These are phyloP conservation scores for Aulographum hederae DNA, from an alignment of 2,329 filamentous ascomycete species.

Conservation along the genomic window DNA sequence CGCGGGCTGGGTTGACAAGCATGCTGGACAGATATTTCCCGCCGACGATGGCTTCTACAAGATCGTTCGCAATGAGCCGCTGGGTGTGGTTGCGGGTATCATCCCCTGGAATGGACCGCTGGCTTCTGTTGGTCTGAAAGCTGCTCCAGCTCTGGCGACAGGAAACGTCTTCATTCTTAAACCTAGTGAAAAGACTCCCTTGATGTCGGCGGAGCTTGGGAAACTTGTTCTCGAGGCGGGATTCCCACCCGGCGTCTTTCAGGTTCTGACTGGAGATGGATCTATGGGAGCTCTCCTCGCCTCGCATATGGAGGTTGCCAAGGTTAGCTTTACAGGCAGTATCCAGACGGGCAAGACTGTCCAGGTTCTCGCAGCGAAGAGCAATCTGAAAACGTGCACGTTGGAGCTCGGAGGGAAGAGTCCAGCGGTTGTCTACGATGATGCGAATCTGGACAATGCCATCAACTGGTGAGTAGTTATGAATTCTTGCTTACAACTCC, in stretches of 20 bases:
- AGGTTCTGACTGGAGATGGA: conserved; percentile 17
- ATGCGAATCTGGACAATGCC: conserved; percentile 18
- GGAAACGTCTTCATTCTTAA: conserved; percentile 28
- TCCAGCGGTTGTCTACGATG: conserved; percentile 22
- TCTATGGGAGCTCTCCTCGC: conserved; percentile 20
- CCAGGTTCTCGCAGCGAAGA: conserved; percentile 13
- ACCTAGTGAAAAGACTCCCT: conserved; percentile 25
- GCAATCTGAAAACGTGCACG: conserved; percentile 22
- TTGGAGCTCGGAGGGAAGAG: conserved; percentile 27
- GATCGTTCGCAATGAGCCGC: conserved; percentile 7
- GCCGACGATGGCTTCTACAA: conserved; percentile 2
- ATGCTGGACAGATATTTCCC: conserved; percentile 2
- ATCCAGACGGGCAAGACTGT: conserved; percentile 11
- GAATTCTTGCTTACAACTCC: no score
- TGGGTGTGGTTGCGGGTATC: conserved; percentile 10
- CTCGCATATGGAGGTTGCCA: conserved; percentile 13
- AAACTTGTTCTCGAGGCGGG: conserved; percentile 21
- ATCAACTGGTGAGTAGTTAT: conserved; percentile 4
- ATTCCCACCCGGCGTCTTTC: conserved; percentile 26
- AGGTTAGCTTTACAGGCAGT: conserved; percentile 17
- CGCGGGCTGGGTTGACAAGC: conserved; percentile 3
- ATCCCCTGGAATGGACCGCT: conserved; percentile 1
- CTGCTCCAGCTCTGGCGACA: conserved; percentile 23
- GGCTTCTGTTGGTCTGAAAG: conserved; percentile 14
- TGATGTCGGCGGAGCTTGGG: conserved; percentile 18